Evolutionary conservation across 2,329 filamentous ascomycete species (phyloP).

Genomic region (Cercospora zeae-maydis): DNA sequence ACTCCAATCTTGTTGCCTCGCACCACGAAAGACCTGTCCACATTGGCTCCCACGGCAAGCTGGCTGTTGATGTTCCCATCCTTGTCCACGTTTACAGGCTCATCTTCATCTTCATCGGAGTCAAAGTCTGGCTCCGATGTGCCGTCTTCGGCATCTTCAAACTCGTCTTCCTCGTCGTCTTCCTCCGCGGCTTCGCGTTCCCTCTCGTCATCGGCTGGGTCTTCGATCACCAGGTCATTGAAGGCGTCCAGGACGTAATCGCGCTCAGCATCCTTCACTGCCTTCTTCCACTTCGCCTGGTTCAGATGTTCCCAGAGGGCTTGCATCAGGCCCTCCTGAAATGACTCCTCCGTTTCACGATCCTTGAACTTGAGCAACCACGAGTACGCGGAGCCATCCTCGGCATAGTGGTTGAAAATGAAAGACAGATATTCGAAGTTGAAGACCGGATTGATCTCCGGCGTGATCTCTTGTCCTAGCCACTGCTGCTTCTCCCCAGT

Average conservation of each 20-base stretch:
- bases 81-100: slow-evolving; percentile 65
- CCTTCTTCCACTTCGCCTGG: slow-evolving; percentile 87
- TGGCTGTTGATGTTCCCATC: slow-evolving; percentile 89
- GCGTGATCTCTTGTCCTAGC: slow-evolving; percentile 79
- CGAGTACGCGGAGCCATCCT: slow-evolving; percentile 85
- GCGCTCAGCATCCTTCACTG: slow-evolving; percentile 77
- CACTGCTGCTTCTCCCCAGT: slow-evolving; percentile 71
- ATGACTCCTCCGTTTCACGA: slow-evolving; percentile 72
- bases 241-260: slow-evolving; percentile 96
- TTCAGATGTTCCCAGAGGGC: slow-evolving; percentile 96
- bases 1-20: slow-evolving; percentile 97
- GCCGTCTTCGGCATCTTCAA: slow-evolving; percentile 62
- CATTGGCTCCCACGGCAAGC: slow-evolving; percentile 92
- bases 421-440: slow-evolving; percentile 99
- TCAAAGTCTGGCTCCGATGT: slow-evolving; percentile 68
- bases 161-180: slow-evolving; percentile 54
- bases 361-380: slow-evolving; percentile 94
- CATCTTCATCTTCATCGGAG: slow-evolving; percentile 70
- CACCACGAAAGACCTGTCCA: slow-evolving; percentile 94
- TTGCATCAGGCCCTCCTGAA: slow-evolving; percentile 92
- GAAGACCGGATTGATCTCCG: slow-evolving; percentile 96
- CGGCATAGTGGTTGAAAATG: slow-evolving; percentile 94
- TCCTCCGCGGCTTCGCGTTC: slow-evolving; percentile 54
- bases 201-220: slow-evolving; percentile 57
- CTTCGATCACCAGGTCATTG: slow-evolving; percentile 89